Evolutionary conservation across 2,329 filamentous ascomycete species (phyloP).

Genomic region (Plenodomus lindquistii): DNA sequence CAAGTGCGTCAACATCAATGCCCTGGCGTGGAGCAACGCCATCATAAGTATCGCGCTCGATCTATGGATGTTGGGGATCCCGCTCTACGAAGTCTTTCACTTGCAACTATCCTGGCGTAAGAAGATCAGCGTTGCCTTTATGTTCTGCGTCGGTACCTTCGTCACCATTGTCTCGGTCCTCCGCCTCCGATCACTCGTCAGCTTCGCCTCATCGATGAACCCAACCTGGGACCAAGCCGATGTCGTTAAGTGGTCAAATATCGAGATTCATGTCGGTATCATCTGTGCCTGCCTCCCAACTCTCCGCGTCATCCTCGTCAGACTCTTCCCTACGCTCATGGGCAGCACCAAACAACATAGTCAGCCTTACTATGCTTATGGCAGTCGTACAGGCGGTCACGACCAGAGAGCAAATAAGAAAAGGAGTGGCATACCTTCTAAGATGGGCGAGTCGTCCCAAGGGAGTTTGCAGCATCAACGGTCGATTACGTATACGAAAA

Average conservation of each 20-base stretch:
- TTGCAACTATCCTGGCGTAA: constrained; percentile 41
- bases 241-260: constrained; percentile 47
- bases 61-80: constrained; percentile 39
- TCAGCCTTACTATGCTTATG: constrained; percentile 16
- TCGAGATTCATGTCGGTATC: constrained; percentile 51
- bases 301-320: constrained; percentile 46
- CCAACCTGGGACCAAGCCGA: constrained; percentile 48
- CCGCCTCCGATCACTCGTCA: constrained; percentile 49
- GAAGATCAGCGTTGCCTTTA: constrained; percentile 42
- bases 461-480: constrained; percentile 1
- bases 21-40: constrained; percentile 38
- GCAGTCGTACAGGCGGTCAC: constrained; percentile 4
- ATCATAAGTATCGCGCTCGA: constrained; percentile 40
- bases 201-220: constrained; percentile 49
- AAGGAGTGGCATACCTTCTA: constrained; percentile 11
- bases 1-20: constrained; percentile 42
- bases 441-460: constrained; percentile 3
- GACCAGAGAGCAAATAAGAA: constrained; percentile 27
- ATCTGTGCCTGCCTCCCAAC: constrained; percentile 52
- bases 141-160: constrained; percentile 46
- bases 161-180: constrained; percentile 52
- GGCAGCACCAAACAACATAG: constrained; percentile 24
- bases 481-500: constrained; percentile 19
- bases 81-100: constrained; percentile 37
- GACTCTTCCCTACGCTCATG: constrained; percentile 42